Evolutionary conservation across 768 basidiomycete genomes (phyloP).

Genomic region (Lanmaoa pseudosensibilis): DNA sequence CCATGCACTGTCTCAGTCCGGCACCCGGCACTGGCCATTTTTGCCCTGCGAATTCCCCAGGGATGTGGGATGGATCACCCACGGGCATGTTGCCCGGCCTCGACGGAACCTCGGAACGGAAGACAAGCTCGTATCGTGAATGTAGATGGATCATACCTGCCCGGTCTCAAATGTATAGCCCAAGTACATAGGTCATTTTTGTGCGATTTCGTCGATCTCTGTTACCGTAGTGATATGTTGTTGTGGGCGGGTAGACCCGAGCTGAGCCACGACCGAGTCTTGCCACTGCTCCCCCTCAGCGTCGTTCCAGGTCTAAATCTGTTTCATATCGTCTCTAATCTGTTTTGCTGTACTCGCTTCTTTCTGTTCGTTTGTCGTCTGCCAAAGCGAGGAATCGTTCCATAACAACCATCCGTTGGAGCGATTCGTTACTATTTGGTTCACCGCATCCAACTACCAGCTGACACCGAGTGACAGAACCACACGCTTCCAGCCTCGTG

Average conservation of each 20-base stretch:
- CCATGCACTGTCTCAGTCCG: neutral
- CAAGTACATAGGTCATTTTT: conserved; percentile 1
- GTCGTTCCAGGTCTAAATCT: neutral
- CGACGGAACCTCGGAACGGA: neutral
- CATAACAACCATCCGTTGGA: neutral
- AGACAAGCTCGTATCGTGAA: neutral
- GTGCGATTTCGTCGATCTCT: neutral
- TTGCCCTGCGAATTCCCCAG: neutral
- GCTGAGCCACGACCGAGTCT: conserved; percentile 13
- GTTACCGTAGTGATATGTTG: conserved; percentile 34
- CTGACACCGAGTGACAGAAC: neutral
- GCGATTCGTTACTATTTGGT: neutral
- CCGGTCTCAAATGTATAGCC: neutral
- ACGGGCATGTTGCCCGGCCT: neutral
- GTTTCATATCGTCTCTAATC: neutral
- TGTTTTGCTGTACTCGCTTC: neutral
- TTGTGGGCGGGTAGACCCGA: conserved; percentile 32
- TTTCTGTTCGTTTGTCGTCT: conserved; percentile 4
- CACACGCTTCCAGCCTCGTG: conserved; percentile 12
- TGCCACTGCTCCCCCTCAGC: conserved; percentile 1
- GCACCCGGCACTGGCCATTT: neutral
- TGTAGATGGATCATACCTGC: neutral
- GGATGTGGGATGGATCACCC: neutral
- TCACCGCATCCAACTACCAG: neutral
- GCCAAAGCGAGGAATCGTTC: conserved; percentile 2